These are phyloP conservation scores for Blumeriella jaapii DNA, from an alignment of 2,329 filamentous ascomycete species.

Conservation along the genomic window DNA sequence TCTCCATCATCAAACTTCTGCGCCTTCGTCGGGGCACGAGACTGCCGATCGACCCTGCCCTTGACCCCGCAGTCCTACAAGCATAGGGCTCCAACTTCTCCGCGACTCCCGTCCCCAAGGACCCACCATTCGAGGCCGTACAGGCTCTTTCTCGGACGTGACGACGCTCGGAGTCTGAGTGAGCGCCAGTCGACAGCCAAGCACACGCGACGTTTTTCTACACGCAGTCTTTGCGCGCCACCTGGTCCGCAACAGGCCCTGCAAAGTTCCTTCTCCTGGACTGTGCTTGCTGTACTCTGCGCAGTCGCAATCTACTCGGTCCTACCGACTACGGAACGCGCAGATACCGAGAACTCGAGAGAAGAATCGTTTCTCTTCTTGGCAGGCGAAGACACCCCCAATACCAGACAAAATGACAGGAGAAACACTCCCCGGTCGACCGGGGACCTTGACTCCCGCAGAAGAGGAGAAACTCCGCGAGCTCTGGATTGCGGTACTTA, in stretches of 20 bases:
- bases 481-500: conserved; percentile 68
- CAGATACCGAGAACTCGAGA: background rate
- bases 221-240: background rate
- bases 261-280: conserved; percentile 1
- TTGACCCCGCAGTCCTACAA: background rate
- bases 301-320: background rate
- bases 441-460: conserved; percentile 79
- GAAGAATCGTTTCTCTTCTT: conserved; percentile 12
- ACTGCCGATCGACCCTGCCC: too few species aligned
- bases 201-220: background rate
- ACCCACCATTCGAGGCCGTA: background rate
- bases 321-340: background rate
- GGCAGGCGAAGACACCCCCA: too few species aligned
- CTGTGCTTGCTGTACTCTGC: background rate
- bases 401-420: conserved; percentile 30
- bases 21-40: too few species aligned
- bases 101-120: background rate
- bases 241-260: background rate
- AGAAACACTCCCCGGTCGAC: conserved; percentile 53
- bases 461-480: conserved; percentile 82
- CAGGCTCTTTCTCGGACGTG: background rate
- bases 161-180: background rate
- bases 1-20: background rate
- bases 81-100: background rate
- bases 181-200: background rate